Evolutionary conservation across 75 land plant genomes (phyloP), one percentile per base, ranked within the genome.

Genomic region (Adiantum capillusveneris): DNA sequence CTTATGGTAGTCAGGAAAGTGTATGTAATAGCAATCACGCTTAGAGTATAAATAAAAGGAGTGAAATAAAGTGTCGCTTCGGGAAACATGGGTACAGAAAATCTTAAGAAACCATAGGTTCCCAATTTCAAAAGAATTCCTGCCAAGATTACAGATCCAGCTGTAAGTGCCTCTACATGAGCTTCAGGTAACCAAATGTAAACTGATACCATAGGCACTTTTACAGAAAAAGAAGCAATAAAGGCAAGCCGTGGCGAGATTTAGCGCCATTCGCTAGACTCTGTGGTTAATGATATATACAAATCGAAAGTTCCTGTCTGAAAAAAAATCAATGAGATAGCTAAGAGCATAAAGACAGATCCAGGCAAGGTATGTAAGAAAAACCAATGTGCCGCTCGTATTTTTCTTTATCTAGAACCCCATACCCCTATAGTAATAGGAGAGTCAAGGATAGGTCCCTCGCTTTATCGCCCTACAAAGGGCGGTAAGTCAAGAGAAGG

Each of bases 81-180:
- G 17, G 37, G 67, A 55, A 41, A 55, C 67, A 55, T 65, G 59
- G 67, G 64, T 65, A 65, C 34, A 36, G 44, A 42, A 45, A 65
- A 55, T 65, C 67, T 65, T 55, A 17, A 65, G 43, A 65, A 65
- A 62, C 67, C 67, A 65, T 65, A 45, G 67, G 67, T 55, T 65
- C 67, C 59, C 54, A 65, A 56, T 65, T 65, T 65, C 36, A 1
- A 48, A 27, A 34, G 58, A 62, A 62, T 34, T 62, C 64, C 20
- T 44, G 43, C 30, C 60, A 24, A 69, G 72, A 69, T 69, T 27
- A 69, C 20, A 28, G 57, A 69, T 69, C 72, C 46, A 69, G 67
- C 50, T 0, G 31, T 62, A 62, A 64, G 72, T 69, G 71, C 71
- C 58, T 69, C 67, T 42, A 62, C 58, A 62, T 69, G 66, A 62